Evolutionary conservation across 352 stramenopile species (phyloP).

Genomic region (Globisporangium radiosum): DNA sequence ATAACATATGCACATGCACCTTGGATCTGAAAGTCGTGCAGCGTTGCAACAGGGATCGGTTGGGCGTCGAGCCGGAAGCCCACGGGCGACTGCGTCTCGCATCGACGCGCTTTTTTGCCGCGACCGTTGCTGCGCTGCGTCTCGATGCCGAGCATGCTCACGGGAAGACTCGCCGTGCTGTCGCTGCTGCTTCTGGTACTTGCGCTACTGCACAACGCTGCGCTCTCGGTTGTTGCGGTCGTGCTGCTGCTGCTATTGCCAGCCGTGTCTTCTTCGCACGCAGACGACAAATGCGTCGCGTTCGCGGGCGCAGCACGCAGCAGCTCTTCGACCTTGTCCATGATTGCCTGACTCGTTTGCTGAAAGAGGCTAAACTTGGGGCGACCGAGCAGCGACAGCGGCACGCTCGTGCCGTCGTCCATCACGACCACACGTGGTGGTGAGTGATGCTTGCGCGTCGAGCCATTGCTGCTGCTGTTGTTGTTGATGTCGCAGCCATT

Average conservation of each 20-base stretch:
- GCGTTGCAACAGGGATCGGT: slow-evolving; percentile 43
- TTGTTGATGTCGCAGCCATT: neutral
- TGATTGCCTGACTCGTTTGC: slow-evolving; percentile 64
- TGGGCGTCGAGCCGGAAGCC: slow-evolving; percentile 61
- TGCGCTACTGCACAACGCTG: too few relatives aligned
- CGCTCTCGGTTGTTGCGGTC: too few relatives aligned
- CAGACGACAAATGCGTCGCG: too few relatives aligned
- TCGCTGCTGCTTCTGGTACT: too few relatives aligned
- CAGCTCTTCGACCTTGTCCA: slow-evolving; percentile 35
- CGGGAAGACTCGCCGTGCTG: too few relatives aligned
- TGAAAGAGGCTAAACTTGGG: slow-evolving; percentile 89
- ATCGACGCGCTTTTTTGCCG: slow-evolving; percentile 28
- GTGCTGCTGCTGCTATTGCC: too few relatives aligned
- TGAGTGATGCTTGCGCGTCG: too few relatives aligned
- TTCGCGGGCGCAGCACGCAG: slow-evolving; percentile 14
- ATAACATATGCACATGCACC: slow-evolving; percentile 9
- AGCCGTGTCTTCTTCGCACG: too few relatives aligned
- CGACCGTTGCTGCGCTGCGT: too few relatives aligned
- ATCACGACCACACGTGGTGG: neutral
- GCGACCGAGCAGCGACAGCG: slow-evolving; percentile 53
- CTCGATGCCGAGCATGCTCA: too few relatives aligned
- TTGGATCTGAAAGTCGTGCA: slow-evolving; percentile 64
- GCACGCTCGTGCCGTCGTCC: slow-evolving; percentile 19
- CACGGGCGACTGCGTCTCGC: slow-evolving; percentile 67
- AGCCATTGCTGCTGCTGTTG: too few relatives aligned